Evolutionary conservation across 2,329 filamentous ascomycete genomes (phyloP), one percentile per base, ranked within the genome.

Genomic region (Colletotrichum euphorbiae): DNA sequence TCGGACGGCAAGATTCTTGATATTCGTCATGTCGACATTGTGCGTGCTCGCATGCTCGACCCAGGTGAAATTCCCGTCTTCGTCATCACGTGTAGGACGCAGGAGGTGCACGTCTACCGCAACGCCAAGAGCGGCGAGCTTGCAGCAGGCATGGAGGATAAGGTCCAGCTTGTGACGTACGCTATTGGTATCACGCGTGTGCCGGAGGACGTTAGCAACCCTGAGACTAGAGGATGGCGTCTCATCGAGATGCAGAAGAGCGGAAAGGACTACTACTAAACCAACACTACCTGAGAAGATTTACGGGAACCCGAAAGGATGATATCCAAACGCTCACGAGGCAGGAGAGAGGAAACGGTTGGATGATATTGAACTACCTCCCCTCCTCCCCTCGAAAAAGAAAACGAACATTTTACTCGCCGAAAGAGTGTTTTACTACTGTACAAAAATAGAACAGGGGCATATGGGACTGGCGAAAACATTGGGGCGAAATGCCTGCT

Each of bases 241-340:
- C 84, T 99, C 79, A 98, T 99, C 77, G 96, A 99, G 83, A 89
- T 99, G 84, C 96, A 99, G 81, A 99, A 99, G 90, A 97, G 93
- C 79, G 95, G 93, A 63, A 89, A 96, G 76, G 96, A 99, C 82
- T 98, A 87, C 80, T 87, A 87, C 73, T 89, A 81, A 81, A 42
- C 17, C 1, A 54, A 31, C 43, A 51, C 28, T 9, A 48, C 36
- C 36, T 15, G 36, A 38, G 3, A 38, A 12, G 36, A 15, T 38
- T 11, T 38, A 15, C 13, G 11, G 3, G 6, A 52, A 13, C n/a
- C 2, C 28, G 17, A 52, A 17, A 52, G 12, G 36, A 28, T 15
- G 40, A 31, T 48, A 40, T 56, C 54, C 54, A 62, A 48, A 67
- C 48, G 28, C 48, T 31, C 15, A 43, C 54, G 54, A 54, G 66